Base-by-base conservation (phyloP, 2,329 filamentous ascomycete genomes). In the Colletotrichum sp. region DNA sequence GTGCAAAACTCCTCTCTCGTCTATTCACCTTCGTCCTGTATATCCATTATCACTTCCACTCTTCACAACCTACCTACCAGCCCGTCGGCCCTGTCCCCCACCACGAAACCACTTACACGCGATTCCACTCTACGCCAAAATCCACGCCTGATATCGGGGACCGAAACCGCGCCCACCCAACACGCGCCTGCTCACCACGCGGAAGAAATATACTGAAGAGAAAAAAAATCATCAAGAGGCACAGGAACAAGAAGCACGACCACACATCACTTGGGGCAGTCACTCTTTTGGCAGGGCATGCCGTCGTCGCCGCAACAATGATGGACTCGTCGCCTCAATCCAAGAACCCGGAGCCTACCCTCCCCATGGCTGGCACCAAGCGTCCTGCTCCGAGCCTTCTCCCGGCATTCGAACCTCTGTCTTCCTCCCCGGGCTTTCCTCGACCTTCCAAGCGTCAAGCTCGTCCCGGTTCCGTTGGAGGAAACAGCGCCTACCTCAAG, bases 371-470 rank as follows among this genome's bases (percentile, higher is more conserved):
- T 71, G 88, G 90, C 80, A 84, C 88, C 78, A 93, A 94, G 87
- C 89, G 92, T 76, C 87, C 91, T 79, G 90, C 91, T 63, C 90
- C 94, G 32, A 91, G 92, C 73, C 87, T 96, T 72, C 91, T 97
- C 30, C 95, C 95, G 77, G 90, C 95, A 27, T 96, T 96, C 83
- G 94, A 96, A 85, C 93, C 93, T 68, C 87, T 95, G 73, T 94
- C 94, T n/a, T 95, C 94, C 27, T 95, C 94, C 15, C 94, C 94
- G 3, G 90, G 88, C 71, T 91, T 95, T 67, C 94, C 94, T 65
- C 90, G 93, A 71, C 90, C 93, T 8, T 83, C 87, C 65, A 96
- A 96, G 87, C 92, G 94, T 82, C 93, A 93, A 81, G 91, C 90
- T 75, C 86, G 81, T 39, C 79, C 82, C 19, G 80, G 79, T 34